These are phyloP conservation scores for Plantago major DNA, from an alignment of 257 asterid species.

Conservation along the genomic window DNA sequence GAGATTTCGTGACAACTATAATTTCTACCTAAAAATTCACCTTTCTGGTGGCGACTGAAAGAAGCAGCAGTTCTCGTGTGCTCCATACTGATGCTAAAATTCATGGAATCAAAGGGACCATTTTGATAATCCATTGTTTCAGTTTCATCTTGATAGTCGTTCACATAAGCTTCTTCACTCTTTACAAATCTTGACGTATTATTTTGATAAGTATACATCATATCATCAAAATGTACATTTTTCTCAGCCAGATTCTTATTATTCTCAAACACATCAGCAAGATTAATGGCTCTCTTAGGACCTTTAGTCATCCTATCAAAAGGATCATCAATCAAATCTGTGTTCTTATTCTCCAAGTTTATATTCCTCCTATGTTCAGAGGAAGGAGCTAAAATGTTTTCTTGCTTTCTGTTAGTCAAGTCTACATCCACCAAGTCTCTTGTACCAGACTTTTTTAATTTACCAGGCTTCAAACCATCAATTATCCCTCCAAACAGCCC, in stretches of 20 bases:
- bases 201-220: constrained; percentile 34
- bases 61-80: constrained; percentile 33
- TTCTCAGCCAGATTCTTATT: constrained; percentile 24
- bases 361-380: constrained; percentile 30
- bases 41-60: constrained; percentile 31
- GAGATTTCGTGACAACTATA: constrained; percentile 26
- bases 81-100: constrained; percentile 48
- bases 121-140: constrained; percentile 42
- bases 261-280: constrained; percentile 25
- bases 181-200: constrained; percentile 33
- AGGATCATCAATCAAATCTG: constrained; percentile 18
- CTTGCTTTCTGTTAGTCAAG: constrained; percentile 24
- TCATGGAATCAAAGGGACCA: constrained; percentile 43
- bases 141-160: constrained; percentile 39
- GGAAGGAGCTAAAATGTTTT: constrained; percentile 41
- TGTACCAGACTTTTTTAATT: constrained; percentile 27
- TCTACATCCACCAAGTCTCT: constrained; percentile 35
- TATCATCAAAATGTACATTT: constrained; percentile 33
- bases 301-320: constrained; percentile 15
- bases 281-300: constrained; percentile 23
- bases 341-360: constrained; percentile 23
- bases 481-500: constrained; percentile 43
- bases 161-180: constrained; percentile 35
- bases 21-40: constrained; percentile 21
- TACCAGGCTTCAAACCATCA: constrained; percentile 31